These are phyloP conservation scores for Cladobotryum mycophilum DNA, from an alignment of 2,329 filamentous ascomycete genomes.

Conservation along the genomic window DNA sequence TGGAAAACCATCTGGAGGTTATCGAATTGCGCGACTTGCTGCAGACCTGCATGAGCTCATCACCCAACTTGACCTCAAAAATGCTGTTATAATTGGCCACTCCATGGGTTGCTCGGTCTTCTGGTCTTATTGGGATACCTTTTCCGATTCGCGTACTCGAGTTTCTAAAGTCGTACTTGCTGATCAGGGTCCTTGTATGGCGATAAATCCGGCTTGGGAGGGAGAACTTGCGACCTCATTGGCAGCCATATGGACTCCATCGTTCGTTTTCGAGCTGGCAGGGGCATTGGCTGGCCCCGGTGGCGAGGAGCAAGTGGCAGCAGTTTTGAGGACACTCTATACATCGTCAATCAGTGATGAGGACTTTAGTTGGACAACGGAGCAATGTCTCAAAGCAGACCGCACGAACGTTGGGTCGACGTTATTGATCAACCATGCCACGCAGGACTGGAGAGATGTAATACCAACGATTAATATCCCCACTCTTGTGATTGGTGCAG, in stretches of 20 bases:
- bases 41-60: slow-evolving; percentile 24
- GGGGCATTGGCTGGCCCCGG: too few relatives aligned
- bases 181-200: slow-evolving; percentile 23
- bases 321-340: slow-evolving; percentile 20
- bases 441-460: slow-evolving; percentile 24
- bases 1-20: slow-evolving; percentile 25
- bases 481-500: slow-evolving; percentile 21
- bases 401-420: slow-evolving; percentile 17
- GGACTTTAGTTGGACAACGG: slow-evolving; percentile 22
- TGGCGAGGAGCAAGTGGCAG: slow-evolving; percentile 12
- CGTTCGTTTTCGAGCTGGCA: slow-evolving; percentile 2
- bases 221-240: slow-evolving; percentile 15
- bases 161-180: slow-evolving; percentile 23
- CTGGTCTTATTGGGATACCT: slow-evolving; percentile 29
- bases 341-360: slow-evolving; percentile 14
- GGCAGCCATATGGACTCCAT: slow-evolving; percentile 18
- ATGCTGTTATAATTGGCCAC: slow-evolving; percentile 27
- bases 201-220: slow-evolving; percentile 23
- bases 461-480: slow-evolving; percentile 24
- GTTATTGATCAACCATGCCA: slow-evolving; percentile 22
- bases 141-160: slow-evolving; percentile 17
- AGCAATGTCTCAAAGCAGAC: slow-evolving; percentile 21
- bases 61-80: slow-evolving; percentile 22
- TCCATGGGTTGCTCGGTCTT: slow-evolving; percentile 28
- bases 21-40: slow-evolving; percentile 23